Evolutionary conservation across 495 filamentous ascomycete genomes (phyloP), one percentile per base, ranked within the genome.

Genomic region (Penicillium canariense): DNA sequence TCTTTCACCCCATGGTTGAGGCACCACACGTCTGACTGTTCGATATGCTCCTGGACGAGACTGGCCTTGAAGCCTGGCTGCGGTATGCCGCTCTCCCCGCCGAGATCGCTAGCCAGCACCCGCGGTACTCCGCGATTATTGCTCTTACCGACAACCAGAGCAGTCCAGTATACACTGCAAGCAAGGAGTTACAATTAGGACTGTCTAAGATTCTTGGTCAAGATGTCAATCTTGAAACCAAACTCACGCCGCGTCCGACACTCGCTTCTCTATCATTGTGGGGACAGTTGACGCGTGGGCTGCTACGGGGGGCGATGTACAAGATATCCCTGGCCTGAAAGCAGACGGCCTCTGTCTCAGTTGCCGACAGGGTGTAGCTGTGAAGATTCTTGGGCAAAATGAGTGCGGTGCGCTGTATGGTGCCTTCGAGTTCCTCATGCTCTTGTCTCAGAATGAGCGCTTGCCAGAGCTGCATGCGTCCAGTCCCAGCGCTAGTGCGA

Each of bases 371-470:
- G n/a, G n/a, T n/a, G n/a, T n/a, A n/a, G n/a, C n/a, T n/a, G 12
- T n/a, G n/a, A n/a, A 38, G 3, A 87, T 88, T 36, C 60, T 87
- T n/a, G 84, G 85, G 15, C 77, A 85, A 55, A 87, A 85, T 59
- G 80, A 84, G 55, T 81, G 85, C 10, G 85, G 84, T 87, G 7
- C n/a, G n/a, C n/a, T n/a, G n/a, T n/a, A n/a, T n/a, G n/a, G n/a
- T n/a, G n/a, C n/a, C n/a, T n/a, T n/a, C n/a, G n/a, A n/a, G n/a
- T n/a, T n/a, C n/a, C n/a, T n/a, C n/a, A n/a, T n/a, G n/a, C n/a
- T n/a, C 56, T 64, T 88, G n/a, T 78, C 77, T 1, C 82, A 84
- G 60, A 81, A 77, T 17, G 79, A 84, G 49, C 74, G 82, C 54
- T 74, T 77, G 1, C 64, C 75, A 17, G 75, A 78, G 26, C 65